Percentiles rank a stretch among this genome's conserved stretches.
Evolutionary conservation across 192 early-diverging fungal species (phyloP).

Genomic region (Linnemannia zychae): DNA sequence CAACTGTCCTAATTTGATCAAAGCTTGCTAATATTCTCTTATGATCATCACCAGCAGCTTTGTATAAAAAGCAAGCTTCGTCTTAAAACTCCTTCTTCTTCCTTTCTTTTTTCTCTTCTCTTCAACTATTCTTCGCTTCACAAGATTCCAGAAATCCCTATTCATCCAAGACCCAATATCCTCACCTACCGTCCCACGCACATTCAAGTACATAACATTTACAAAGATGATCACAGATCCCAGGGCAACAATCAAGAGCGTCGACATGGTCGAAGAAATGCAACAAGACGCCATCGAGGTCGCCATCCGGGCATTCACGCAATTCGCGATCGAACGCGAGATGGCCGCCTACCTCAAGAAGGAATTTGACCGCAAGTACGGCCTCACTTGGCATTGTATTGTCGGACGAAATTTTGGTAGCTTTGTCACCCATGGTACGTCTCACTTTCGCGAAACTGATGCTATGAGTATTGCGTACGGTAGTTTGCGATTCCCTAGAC

Average conservation of each 20-base stretch:
- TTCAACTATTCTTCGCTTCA: background rate
- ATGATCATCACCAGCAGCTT: background rate
- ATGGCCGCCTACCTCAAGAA: slow-evolving; percentile 98
- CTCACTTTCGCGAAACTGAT: background rate
- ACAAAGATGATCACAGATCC: slow-evolving; percentile 75
- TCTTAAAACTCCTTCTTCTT: background rate
- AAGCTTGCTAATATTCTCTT: background rate
- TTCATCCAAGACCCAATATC: too few relatives aligned
- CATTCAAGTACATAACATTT: background rate
- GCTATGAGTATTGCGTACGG: background rate
- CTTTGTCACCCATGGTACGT: slow-evolving; percentile 96
- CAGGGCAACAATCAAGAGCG: slow-evolving; percentile 96
- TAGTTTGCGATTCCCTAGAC: too few relatives aligned
- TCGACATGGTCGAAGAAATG: slow-evolving; percentile 98
- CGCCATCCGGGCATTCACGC: slow-evolving; percentile 89
- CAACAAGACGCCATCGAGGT: slow-evolving; percentile 93
- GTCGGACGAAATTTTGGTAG: slow-evolving; percentile 99
- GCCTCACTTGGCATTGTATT: slow-evolving; percentile 98
- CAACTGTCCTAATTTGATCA: background rate
- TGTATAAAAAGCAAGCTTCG: too few relatives aligned
- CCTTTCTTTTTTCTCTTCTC: background rate
- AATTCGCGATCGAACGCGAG: slow-evolving; percentile 98
- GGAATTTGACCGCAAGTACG: slow-evolving; percentile 98
- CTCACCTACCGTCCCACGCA: background rate
- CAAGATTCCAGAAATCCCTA: background rate